These are phyloP conservation scores for Diaporthe batatas DNA, from an alignment of 2,329 filamentous ascomycete genomes.

Conservation along the genomic window DNA sequence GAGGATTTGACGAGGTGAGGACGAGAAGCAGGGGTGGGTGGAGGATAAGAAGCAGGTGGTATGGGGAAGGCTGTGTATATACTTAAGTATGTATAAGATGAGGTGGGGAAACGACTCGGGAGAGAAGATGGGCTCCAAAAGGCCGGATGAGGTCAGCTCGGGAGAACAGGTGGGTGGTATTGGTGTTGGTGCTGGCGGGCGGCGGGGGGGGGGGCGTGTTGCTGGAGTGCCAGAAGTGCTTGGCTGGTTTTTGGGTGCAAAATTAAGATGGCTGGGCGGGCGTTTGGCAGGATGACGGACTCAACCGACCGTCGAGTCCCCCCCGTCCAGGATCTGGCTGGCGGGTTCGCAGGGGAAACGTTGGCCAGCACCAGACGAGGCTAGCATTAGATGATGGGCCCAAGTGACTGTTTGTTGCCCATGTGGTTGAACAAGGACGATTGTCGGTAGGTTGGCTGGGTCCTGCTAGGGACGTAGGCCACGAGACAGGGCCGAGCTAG, in stretches of 20 bases:
- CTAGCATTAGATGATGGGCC: conserved; percentile 14
- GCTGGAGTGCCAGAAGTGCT: too few relatives aligned
- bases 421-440: conserved; percentile 31
- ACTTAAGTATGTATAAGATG: conserved; percentile 1
- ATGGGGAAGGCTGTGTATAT: conserved; percentile 6
- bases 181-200: neutral
- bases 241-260: conserved; percentile 30
- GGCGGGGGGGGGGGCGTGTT: neutral
- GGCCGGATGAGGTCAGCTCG: conserved; percentile 28
- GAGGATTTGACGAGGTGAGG: neutral
- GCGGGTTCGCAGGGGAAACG: conserved; percentile 7
- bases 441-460: conserved; percentile 12
- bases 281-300: conserved; percentile 30
- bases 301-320: conserved; percentile 26
- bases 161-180: conserved; percentile 26
- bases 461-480: conserved; percentile 23
- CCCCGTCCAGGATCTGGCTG: conserved; percentile 14
- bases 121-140: conserved; percentile 14
- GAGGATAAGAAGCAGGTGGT: neutral
- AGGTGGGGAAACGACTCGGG: conserved; percentile 29
- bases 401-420: conserved; percentile 28
- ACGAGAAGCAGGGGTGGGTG: neutral
- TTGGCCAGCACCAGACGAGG: conserved; percentile 26
- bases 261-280: conserved; percentile 42
- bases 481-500: too few relatives aligned